Base-by-base conservation (phyloP, 176 grass and related monocot genomes). In the Areca catechu region DNA sequence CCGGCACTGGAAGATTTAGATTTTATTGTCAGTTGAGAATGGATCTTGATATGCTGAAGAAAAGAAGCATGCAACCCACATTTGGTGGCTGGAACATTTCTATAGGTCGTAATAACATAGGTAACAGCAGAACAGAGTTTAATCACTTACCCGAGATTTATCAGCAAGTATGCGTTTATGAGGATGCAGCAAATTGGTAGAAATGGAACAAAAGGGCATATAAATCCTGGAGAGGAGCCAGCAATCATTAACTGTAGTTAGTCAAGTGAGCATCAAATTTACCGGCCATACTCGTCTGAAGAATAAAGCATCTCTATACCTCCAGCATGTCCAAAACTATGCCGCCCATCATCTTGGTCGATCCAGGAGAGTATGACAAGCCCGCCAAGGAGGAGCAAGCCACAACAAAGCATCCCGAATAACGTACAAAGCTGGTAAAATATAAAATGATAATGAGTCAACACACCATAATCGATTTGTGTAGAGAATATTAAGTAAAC, bases 91-190 rank as follows among this genome's bases (percentile, higher is more conserved):
- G 7, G 34, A 12, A 43, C 34, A 43, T 43, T 43, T 43, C 34
- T 0, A 43, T 43, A 43, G 9, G 34, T 12, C 34, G 1, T 37
- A n/a, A n/a, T 28, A 3, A 5, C 24, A 27, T 28, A 28, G 27
- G 4, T 28, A 28, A 28, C 34, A 37, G 34, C 34, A 43, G 34
- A 43, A 43, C 10, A 43, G 9, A 43, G 34, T 3, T 12, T 43
- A 43, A 48, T 16, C 16, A 88, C 86, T 73, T 64, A 97, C 92
- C 92, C 78, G 3, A 97, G 83, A 78, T 97, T 97, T 77, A 97
- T 84, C 75, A 97, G 69, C 61, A 97, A 62, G 71, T 97, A 97
- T 4, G 81, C 83, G 54, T 97, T 97, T 69, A 97, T 82, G 66
- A 97, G 83, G 61, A 97, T 80, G 54, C 80, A 85, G 58, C 84